Percentiles rank a stretch among this genome's conserved stretches.
Conservation (phyloP, 495 filamentous ascomycete species). For the Xylaria bambusicola region DNA sequence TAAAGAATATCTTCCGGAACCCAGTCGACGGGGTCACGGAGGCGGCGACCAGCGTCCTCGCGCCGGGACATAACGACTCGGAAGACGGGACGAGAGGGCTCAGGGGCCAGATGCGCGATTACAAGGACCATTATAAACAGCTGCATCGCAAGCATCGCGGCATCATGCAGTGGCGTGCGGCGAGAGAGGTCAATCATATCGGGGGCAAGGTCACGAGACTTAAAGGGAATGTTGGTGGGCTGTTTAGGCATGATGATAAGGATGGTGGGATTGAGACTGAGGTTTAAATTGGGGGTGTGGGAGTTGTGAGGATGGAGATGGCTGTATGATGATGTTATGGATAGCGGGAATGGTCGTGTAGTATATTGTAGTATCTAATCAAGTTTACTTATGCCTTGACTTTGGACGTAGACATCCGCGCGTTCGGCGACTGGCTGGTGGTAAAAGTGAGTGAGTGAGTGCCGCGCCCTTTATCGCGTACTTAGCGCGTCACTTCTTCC, state of each 20-base stretch:
- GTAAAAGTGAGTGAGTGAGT: no score
- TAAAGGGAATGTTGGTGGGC: slow-evolving; percentile 52
- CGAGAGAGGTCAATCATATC: slow-evolving; percentile 60
- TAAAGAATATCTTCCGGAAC: slow-evolving; percentile 38
- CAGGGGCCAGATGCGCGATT: slow-evolving; percentile 47
- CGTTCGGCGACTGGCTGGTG: no score
- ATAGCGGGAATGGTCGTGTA: no score
- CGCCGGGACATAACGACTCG: slow-evolving; percentile 30
- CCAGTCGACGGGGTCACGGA: slow-evolving; percentile 29
- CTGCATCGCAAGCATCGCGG: slow-evolving; percentile 65
- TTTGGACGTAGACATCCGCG: no score
- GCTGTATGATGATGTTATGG: no score
- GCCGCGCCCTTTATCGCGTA: no score
- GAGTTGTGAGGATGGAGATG: no score
- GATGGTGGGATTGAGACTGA: slow-evolving; percentile 64
- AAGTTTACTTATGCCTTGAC: no score
- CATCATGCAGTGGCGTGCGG: slow-evolving; percentile 70
- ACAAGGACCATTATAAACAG: slow-evolving; percentile 58
- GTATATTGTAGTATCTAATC: no score
- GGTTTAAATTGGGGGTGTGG: slow-evolving; percentile 31
- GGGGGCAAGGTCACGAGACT: slow-evolving; percentile 58
- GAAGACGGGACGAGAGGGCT: slow-evolving; percentile 45
- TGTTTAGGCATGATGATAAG: slow-evolving; percentile 59
- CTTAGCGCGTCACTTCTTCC: no score
- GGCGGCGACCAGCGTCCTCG: slow-evolving; percentile 26